Conservation (phyloP, 768 basidiomycete species). For the Dendrothele bispora region DNA sequence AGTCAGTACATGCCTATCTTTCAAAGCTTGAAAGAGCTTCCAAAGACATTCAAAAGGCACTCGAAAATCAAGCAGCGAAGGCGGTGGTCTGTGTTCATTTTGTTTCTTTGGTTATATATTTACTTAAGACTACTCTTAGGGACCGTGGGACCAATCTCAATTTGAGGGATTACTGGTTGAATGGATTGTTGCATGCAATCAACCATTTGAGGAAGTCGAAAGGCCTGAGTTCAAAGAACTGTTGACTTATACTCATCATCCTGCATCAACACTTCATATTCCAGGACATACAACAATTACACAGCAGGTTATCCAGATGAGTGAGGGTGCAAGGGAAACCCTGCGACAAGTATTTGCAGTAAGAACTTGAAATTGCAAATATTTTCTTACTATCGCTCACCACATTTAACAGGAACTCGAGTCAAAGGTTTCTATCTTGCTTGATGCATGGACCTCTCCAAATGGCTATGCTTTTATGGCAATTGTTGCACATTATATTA, state of each 20-base stretch:
- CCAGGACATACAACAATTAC: constrained; percentile 7
- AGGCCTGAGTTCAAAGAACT: constrained; percentile 6
- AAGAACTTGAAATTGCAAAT: neutral
- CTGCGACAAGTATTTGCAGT: neutral
- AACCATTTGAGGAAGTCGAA: constrained; percentile 12
- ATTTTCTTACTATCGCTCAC: neutral
- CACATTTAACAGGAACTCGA: neutral
- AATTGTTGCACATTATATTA: constrained; percentile 12
- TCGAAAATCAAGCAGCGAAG: too few species aligned
- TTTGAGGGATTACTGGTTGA: constrained; percentile 8
- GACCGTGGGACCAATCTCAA: constrained; percentile 4
- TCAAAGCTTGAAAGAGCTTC: too few species aligned
- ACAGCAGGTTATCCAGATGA: constrained; percentile 9
- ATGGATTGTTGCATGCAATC: constrained; percentile 11
- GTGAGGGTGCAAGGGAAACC: neutral
- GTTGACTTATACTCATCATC: constrained; percentile 4
- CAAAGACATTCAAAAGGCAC: too few species aligned
- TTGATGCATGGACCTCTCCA: constrained; percentile 13
- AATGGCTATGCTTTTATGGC: constrained; percentile 13
- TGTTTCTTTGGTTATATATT: too few species aligned
- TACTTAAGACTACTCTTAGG: too few species aligned
- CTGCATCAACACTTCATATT: constrained; percentile 1
- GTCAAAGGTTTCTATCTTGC: constrained; percentile 4
- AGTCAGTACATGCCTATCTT: too few species aligned
- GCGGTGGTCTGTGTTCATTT: too few species aligned